A percentile compares a stretch with the other conserved stretches of the same genome.
Conservation (phyloP, 306 rosid species). For the Cicer pinnatifidum region DNA sequence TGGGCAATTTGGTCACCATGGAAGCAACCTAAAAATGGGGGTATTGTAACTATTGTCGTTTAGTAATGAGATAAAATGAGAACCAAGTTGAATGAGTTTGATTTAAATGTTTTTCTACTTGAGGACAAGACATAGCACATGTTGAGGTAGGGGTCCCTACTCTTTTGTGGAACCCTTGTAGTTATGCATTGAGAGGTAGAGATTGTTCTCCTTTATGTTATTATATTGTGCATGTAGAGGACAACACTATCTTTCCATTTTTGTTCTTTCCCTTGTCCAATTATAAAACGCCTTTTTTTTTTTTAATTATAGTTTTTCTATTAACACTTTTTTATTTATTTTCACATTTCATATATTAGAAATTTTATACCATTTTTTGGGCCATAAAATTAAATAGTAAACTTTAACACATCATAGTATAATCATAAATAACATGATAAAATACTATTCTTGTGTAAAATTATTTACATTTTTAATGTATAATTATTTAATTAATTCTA, state of each 20-base stretch:
- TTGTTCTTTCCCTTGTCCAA: slow-evolving; percentile 63
- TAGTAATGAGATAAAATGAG: slow-evolving; percentile 50
- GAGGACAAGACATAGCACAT: slow-evolving; percentile 80
- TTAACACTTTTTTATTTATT: neutral
- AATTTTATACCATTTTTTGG: too few species aligned
- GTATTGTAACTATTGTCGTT: slow-evolving; percentile 52
- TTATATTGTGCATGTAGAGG: slow-evolving; percentile 44
- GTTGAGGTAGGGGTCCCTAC: slow-evolving; percentile 54
- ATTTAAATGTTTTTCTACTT: slow-evolving; percentile 70
- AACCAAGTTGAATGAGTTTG: slow-evolving; percentile 51
- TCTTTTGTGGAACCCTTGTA: slow-evolving; percentile 39
- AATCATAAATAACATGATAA: too few species aligned
- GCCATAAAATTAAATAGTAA: too few species aligned
- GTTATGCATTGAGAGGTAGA: slow-evolving; percentile 49
- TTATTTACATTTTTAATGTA: too few species aligned
- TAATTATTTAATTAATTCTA: too few species aligned
- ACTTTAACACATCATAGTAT: too few species aligned
- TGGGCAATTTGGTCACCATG: slow-evolving; percentile 53
- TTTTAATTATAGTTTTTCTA: neutral
- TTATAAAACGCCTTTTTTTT: neutral
- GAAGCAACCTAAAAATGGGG: slow-evolving; percentile 40
- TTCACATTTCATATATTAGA: too few species aligned
- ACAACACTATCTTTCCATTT: slow-evolving; percentile 60
- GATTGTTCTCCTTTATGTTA: slow-evolving; percentile 43
- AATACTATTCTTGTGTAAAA: too few species aligned